phyloP scores from a whole-genome alignment of 192 early-diverging fungal species.

The Spinellus fusiger region DNA sequence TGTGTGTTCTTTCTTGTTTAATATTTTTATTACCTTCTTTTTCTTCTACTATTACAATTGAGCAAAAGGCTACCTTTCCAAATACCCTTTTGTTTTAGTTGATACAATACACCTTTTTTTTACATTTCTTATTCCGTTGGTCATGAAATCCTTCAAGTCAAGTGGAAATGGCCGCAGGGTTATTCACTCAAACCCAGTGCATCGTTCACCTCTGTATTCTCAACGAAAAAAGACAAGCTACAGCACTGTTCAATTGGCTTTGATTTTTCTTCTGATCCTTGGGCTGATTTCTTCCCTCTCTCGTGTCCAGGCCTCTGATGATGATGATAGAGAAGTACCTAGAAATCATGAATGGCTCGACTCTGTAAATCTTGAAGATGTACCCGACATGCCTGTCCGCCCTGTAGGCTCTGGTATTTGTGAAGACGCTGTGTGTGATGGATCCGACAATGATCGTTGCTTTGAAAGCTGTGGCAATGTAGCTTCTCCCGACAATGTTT shows the following conservation, averaged over 20 bases:
- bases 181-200: not conserved
- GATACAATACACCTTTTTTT: not conserved
- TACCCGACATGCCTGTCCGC: conserved; percentile 11
- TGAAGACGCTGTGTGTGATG: conserved; percentile 20
- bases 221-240: too few species aligned
- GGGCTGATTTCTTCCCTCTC: not conserved
- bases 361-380: not conserved
- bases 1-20: not conserved
- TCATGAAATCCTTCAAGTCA: not conserved
- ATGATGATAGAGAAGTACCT: not conserved
- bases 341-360: conserved; percentile 2
- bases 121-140: not conserved
- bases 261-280: not conserved
- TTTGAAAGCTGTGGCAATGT: conserved; percentile 27
- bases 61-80: not conserved
- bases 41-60: too few species aligned
- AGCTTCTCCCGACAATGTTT: conserved; percentile 12
- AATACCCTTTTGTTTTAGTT: not conserved
- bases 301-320: not conserved
- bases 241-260: too few species aligned
- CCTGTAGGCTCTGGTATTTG: conserved; percentile 22
- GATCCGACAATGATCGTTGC: conserved; percentile 25
- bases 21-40: not conserved
- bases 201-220: not conserved
- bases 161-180: not conserved